These are phyloP conservation scores for Nakazawaea populi DNA, from an alignment of 805 yeast species.

Conservation along the genomic window DNA sequence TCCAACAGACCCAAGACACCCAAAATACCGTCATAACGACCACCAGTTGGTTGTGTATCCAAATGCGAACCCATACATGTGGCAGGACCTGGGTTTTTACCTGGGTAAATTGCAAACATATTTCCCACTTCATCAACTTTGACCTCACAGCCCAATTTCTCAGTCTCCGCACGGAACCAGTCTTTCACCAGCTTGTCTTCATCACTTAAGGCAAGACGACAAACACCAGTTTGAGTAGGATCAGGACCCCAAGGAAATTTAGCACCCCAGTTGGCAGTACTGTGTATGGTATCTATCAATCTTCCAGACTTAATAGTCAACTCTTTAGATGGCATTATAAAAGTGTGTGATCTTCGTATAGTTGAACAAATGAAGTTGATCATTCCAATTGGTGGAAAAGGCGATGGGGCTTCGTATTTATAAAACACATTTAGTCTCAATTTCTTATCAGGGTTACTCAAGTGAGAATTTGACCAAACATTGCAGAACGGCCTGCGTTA, in stretches of 20 bases:
- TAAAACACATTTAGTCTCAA: no score
- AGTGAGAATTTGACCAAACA: no score
- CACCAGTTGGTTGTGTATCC: conserved; percentile 78
- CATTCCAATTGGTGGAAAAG: background rate
- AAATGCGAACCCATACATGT: conserved; percentile 70
- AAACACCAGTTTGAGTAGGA: conserved; percentile 59
- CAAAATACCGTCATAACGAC: conserved; percentile 66
- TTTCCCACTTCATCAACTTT: conserved; percentile 63
- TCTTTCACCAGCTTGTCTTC: conserved; percentile 59
- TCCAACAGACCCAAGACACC: conserved; percentile 68
- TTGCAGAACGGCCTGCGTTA: no score
- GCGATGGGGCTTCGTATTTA: no score
- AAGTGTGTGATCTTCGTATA: background rate
- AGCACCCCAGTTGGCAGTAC: conserved; percentile 59
- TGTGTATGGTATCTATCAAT: conserved; percentile 53
- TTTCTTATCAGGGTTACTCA: no score
- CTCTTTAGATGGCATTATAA: conserved; percentile 7
- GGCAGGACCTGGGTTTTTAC: conserved; percentile 43
- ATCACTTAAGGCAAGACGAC: conserved; percentile 57
- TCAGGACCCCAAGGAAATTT: conserved; percentile 54
- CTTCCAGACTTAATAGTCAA: conserved; percentile 30
- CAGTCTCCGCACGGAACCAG: conserved; percentile 55
- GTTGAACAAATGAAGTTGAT: background rate
- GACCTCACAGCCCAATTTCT: conserved; percentile 48
- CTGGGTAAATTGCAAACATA: conserved; percentile 62